Evolutionary conservation across 176 grass and related monocot species (phyloP).

Genomic region (Oryza longistaminata): DNA sequence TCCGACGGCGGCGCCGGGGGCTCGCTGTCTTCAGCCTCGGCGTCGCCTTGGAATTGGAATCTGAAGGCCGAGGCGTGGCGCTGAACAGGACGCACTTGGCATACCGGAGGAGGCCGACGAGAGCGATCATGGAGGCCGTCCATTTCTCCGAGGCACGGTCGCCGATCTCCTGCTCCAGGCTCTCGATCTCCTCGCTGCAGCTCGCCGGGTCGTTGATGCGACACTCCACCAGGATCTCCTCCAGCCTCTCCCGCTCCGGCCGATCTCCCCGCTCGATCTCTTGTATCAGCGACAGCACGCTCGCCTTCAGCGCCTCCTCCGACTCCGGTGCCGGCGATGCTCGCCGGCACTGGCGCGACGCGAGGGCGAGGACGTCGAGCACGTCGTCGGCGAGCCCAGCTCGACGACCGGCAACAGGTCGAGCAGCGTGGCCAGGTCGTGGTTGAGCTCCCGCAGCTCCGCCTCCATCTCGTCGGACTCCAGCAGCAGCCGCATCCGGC

Average conservation of each 20-base stretch:
- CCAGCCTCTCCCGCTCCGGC: slow-evolving; percentile 55
- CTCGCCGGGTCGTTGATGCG: slow-evolving; percentile 56
- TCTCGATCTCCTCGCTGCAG: slow-evolving; percentile 85
- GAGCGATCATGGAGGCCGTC: slow-evolving; percentile 71
- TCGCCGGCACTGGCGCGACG: slow-evolving; percentile 65
- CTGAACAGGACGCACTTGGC: slow-evolving; percentile 89
- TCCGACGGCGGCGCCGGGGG: slow-evolving; percentile 60
- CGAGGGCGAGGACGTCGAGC: slow-evolving; percentile 59
- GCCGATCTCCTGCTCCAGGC: slow-evolving; percentile 78
- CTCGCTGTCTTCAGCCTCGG: slow-evolving; percentile 43
- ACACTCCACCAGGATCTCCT: slow-evolving; percentile 60
- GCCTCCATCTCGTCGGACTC: slow-evolving; percentile 54
- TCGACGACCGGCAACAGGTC: slow-evolving; percentile 73
- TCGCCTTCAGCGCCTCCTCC: slow-evolving; percentile 48
- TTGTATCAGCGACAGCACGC: slow-evolving; percentile 62
- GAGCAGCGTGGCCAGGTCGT: slow-evolving; percentile 78
- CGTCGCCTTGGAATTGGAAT: slow-evolving; percentile 45
- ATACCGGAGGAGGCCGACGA: slow-evolving; percentile 78
- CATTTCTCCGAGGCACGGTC: slow-evolving; percentile 69
- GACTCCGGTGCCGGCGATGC: slow-evolving; percentile 18
- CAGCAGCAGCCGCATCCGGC: slow-evolving; percentile 72
- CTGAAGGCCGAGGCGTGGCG: slow-evolving; percentile 55
- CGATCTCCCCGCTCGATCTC: slow-evolving; percentile 72
- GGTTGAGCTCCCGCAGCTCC: slow-evolving; percentile 62
- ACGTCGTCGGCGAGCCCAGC: slow-evolving; percentile 69